Conservation (phyloP, 2,329 filamentous ascomycete genomes). For the Botrytis hyacinthi region DNA sequence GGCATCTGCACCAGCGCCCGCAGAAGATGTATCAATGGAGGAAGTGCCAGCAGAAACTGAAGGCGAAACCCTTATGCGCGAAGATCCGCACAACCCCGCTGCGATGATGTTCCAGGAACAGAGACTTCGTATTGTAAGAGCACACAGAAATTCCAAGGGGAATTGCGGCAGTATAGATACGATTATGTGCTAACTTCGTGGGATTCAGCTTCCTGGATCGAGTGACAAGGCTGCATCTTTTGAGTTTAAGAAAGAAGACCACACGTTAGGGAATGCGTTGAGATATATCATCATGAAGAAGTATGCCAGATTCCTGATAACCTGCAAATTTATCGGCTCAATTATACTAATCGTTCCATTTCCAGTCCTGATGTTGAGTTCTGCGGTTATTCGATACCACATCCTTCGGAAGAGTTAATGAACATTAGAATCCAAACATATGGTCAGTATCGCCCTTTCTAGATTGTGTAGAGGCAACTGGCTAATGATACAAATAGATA, state of each 20-base stretch:
- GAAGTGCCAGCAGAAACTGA: conserved; percentile 27
- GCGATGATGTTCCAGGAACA: conserved; percentile 29
- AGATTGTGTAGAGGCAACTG: background rate
- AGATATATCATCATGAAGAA: conserved; percentile 99
- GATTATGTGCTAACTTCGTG: background rate
- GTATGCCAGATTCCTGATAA: conserved; percentile 49
- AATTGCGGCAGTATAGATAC: background rate
- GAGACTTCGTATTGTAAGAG: conserved; percentile 35
- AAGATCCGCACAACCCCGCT: conserved; percentile 26
- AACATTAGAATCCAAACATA: conserved; percentile 97
- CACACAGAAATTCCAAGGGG: background rate
- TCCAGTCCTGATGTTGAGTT: conserved; percentile 90
- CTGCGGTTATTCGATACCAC: conserved; percentile 95
- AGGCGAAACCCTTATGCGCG: conserved; percentile 17
- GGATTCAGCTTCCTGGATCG: conserved; percentile 13
- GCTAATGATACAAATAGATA: conserved; percentile 53
- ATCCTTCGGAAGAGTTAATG: conserved; percentile 95
- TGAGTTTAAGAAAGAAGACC: conserved; percentile 89
- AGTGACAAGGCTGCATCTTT: conserved; percentile 84
- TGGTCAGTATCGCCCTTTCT: conserved; percentile 54
- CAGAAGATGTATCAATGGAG: conserved; percentile 34
- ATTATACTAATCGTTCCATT: conserved; percentile 21
- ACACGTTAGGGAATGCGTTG: conserved; percentile 91
- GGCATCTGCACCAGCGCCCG: conserved; percentile 18
- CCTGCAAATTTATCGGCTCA: background rate